These are phyloP conservation scores for Chalciporus sphaerocephalus DNA, from an alignment of 768 basidiomycete genomes.

Conservation along the genomic window DNA sequence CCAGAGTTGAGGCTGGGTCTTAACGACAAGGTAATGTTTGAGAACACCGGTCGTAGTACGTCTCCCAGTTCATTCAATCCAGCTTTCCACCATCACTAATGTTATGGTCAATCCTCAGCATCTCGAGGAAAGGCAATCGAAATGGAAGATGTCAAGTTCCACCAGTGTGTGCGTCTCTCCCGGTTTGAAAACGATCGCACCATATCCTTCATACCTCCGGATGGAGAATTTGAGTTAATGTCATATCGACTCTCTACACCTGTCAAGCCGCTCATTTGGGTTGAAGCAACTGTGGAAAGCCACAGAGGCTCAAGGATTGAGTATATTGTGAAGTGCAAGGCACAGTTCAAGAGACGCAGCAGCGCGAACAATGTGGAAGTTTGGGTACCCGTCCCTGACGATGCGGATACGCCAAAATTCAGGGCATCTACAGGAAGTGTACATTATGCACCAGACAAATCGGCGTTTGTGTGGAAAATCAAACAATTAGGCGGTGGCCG, in stretches of 20 bases:
- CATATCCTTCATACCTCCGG: conserved; percentile 98
- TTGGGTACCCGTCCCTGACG: conserved; percentile 98
- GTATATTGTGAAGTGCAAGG: conserved; percentile 93
- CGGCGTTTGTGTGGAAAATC: conserved; percentile 99
- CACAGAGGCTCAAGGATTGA: conserved; percentile 91
- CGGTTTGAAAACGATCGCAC: conserved; percentile 99
- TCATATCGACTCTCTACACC: conserved; percentile 94
- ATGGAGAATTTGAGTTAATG: conserved; percentile 99
- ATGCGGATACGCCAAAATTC: conserved; percentile 97
- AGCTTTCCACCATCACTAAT: neutral
- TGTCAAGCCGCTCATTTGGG: conserved; percentile 92
- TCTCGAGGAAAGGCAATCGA: conserved; percentile 95
- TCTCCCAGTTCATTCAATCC: conserved; percentile 6
- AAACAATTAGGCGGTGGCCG: conserved; percentile 94
- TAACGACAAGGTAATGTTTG: conserved; percentile 99
- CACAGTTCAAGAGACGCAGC: conserved; percentile 95
- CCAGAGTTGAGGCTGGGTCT: conserved; percentile 92
- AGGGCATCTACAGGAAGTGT: conserved; percentile 92
- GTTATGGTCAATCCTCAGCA: neutral
- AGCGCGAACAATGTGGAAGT: conserved; percentile 99
- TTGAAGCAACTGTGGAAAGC: conserved; percentile 93
- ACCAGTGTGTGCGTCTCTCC: conserved; percentile 96
- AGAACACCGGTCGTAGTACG: conserved; percentile 91
- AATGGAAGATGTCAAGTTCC: conserved; percentile 99
- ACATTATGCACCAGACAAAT: conserved; percentile 96